A percentile compares a stretch with the other conserved stretches of the same genome.
Evolutionary conservation across 495 filamentous ascomycete species (phyloP).

Genomic region (Lentithecium fluviatile): DNA sequence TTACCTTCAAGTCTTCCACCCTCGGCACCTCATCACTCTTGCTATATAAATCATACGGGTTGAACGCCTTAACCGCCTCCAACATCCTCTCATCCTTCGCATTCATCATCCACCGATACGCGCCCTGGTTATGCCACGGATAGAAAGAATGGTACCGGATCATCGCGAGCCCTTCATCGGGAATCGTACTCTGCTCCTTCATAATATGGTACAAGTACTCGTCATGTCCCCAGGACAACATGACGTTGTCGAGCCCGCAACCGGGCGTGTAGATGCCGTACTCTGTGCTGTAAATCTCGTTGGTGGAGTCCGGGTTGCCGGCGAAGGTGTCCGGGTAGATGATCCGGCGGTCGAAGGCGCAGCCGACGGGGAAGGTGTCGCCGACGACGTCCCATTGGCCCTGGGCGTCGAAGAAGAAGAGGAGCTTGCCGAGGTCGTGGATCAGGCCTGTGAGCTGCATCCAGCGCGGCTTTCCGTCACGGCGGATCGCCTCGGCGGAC

Average conservation of each 20-base stretch:
- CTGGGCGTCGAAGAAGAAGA: conserved; percentile 76
- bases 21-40: conserved; percentile 81
- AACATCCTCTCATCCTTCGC: conserved; percentile 76
- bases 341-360: conserved; percentile 70
- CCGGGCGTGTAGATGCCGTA: conserved; percentile 75
- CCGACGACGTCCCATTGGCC: conserved; percentile 94
- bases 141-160: conserved; percentile 90
- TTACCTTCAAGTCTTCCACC: conserved; percentile 68
- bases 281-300: conserved; percentile 67
- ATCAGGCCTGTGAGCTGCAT: conserved; percentile 89
- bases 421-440: conserved; percentile 84
- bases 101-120: conserved; percentile 77
- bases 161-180: conserved; percentile 81
- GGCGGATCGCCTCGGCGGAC: conserved; percentile 79
- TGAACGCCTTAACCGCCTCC: conserved; percentile 79
- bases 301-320: conserved; percentile 64
- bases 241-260: conserved; percentile 78
- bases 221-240: conserved; percentile 90
- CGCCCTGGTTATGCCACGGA: conserved; percentile 78
- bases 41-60: conserved; percentile 88
- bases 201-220: conserved; percentile 86
- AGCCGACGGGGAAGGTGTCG: conserved; percentile 90
- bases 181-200: conserved; percentile 73
- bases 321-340: conserved; percentile 76
- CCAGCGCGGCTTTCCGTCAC: conserved; percentile 87